Percentiles rank a stretch among this genome's conserved stretches.
phyloP scores from a whole-genome alignment of 192 early-diverging fungal genomes.

The Cetraspora pellucida region DNA sequence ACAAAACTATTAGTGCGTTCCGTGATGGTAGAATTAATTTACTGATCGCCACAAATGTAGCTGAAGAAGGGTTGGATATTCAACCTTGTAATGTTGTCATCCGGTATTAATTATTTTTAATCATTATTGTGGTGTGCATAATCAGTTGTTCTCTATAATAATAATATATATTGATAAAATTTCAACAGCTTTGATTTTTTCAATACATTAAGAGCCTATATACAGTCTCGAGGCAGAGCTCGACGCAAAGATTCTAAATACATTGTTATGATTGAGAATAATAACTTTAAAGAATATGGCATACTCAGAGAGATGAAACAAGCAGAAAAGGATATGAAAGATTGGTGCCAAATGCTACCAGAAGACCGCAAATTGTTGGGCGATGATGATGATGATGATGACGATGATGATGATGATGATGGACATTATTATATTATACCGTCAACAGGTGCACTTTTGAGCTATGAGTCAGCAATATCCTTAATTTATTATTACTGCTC shows the following conservation, averaged over 20 bases:
- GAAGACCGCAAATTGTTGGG: slow-evolving; percentile 40
- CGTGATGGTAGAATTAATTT: slow-evolving; percentile 69
- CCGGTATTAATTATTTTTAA: slow-evolving; percentile 44
- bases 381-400: slow-evolving; percentile 7
- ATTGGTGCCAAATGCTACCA: slow-evolving; percentile 58
- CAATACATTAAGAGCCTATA: slow-evolving; percentile 72
- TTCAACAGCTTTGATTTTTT: slow-evolving; percentile 74
- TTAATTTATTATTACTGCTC: slow-evolving; percentile 75
- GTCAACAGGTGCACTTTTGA: slow-evolving; percentile 70
- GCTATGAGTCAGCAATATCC: slow-evolving; percentile 65
- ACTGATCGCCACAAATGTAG: slow-evolving; percentile 89
- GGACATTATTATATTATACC: slow-evolving; percentile 58
- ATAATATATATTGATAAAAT: slow-evolving; percentile 38
- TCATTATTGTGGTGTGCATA: neutral
- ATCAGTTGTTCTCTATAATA: slow-evolving; percentile 9
- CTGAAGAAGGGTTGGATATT: slow-evolving; percentile 95
- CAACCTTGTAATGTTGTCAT: slow-evolving; percentile 89
- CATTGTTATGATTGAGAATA: slow-evolving; percentile 68
- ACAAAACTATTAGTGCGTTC: slow-evolving; percentile 68
- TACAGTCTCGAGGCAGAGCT: slow-evolving; percentile 90
- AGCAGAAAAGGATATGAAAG: slow-evolving; percentile 62
- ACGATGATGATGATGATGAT: slow-evolving; percentile 29
- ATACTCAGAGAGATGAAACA: slow-evolving; percentile 44
- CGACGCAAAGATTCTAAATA: slow-evolving; percentile 73
- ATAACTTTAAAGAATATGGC: slow-evolving; percentile 44